Percentiles rank a stretch among this genome's conserved stretches.
phyloP scores from a whole-genome alignment of 306 rosid species.

The Hippophae gyantsensis region DNA sequence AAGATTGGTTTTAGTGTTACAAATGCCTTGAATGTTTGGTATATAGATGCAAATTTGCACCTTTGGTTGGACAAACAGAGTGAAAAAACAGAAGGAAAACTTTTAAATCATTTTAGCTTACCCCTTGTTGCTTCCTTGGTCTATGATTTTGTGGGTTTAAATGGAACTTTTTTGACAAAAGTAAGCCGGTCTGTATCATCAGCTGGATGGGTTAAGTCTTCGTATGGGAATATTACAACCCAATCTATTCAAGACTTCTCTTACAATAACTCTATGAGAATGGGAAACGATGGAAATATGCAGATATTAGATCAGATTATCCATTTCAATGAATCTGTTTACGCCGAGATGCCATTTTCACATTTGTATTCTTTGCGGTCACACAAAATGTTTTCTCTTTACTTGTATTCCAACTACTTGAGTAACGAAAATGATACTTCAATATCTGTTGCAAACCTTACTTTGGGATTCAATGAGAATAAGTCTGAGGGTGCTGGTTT shows the following conservation, averaged over 20 bases:
- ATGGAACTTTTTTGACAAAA: slow-evolving; percentile 47
- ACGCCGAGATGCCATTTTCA: slow-evolving; percentile 24
- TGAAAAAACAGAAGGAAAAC: slow-evolving; percentile 36
- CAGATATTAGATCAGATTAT: slow-evolving; percentile 52
- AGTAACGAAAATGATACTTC: slow-evolving; percentile 28
- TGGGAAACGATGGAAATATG: slow-evolving; percentile 34
- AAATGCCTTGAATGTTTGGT: slow-evolving; percentile 76
- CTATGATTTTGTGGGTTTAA: slow-evolving; percentile 37
- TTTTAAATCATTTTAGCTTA: slow-evolving; percentile 23
- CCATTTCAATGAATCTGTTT: slow-evolving; percentile 34
- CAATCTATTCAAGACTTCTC: slow-evolving; percentile 36
- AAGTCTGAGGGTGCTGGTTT: slow-evolving; percentile 13
- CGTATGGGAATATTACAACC: slow-evolving; percentile 59
- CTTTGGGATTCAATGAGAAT: slow-evolving; percentile 44
- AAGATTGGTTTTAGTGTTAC: slow-evolving; percentile 57
- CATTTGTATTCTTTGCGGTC: slow-evolving; percentile 18
- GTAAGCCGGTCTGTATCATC: slow-evolving; percentile 41
- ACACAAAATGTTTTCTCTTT: slow-evolving; percentile 28
- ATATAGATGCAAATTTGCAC: slow-evolving; percentile 65
- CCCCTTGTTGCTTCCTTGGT: slow-evolving; percentile 38
- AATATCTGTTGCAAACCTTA: slow-evolving; percentile 31
- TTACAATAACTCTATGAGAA: slow-evolving; percentile 40
- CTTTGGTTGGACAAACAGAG: slow-evolving; percentile 59
- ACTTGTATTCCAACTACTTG: slow-evolving; percentile 20
- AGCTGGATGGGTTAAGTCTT: slow-evolving; percentile 66